Conservation (phyloP, 2,329 filamentous ascomycete species). For the Aspergillus sp. region DNA sequence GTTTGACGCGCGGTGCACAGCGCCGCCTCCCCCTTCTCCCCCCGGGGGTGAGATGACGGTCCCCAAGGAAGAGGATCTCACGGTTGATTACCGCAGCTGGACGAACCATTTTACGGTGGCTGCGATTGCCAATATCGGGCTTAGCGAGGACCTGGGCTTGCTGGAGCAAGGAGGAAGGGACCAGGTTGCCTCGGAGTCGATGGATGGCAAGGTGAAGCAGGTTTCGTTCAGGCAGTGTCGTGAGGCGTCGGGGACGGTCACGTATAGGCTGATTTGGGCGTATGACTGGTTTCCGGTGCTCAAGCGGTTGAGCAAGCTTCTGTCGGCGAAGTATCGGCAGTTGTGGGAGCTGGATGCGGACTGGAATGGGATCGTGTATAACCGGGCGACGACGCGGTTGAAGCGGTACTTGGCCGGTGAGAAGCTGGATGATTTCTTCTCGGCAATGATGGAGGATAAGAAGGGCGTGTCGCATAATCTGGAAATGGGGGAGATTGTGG, state of each 20-base stretch:
- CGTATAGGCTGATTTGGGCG: conserved; percentile 36
- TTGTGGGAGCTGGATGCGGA: not conserved
- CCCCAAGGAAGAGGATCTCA: conserved; percentile 11
- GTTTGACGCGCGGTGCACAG: conserved; percentile 38
- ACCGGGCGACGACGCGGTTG: not conserved
- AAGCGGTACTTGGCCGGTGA: conserved; percentile 47
- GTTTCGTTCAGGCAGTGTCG: conserved; percentile 52
- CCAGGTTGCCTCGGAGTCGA: conserved; percentile 41
- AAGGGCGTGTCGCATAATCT: conserved; percentile 47
- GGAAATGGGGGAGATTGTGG: conserved; percentile 59
- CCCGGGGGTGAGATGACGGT: no score
- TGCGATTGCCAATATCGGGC: conserved; percentile 58
- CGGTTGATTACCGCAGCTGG: conserved; percentile 53
- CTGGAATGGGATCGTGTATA: conserved; percentile 1
- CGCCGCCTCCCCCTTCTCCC: no score
- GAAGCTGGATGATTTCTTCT: conserved; percentile 60
- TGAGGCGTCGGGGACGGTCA: conserved; percentile 51
- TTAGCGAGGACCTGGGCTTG: conserved; percentile 53
- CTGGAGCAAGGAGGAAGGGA: conserved; percentile 52
- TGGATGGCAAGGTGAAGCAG: conserved; percentile 48
- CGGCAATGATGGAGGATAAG: conserved; percentile 54
- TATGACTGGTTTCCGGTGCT: conserved; percentile 51
- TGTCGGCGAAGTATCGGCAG: conserved; percentile 34
- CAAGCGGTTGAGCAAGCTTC: conserved; percentile 48
- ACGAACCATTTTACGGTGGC: conserved; percentile 59